Conservation (phyloP, 2,329 filamentous ascomycete genomes). For the Diaporthe sp. region DNA sequence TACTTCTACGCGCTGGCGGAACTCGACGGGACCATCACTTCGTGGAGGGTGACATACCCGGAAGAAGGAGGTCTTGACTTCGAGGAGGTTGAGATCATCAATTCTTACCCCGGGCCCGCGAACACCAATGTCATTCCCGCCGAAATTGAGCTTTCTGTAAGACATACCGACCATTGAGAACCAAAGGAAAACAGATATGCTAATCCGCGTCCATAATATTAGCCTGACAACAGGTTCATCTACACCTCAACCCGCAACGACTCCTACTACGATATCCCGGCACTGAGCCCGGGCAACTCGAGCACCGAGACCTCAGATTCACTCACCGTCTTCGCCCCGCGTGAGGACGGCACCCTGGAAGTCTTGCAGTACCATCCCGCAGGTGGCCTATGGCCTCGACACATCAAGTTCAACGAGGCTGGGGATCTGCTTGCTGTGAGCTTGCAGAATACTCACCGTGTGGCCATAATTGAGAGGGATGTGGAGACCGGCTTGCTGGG, state of each 20-base stretch:
- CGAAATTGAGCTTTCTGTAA: constrained; percentile 3
- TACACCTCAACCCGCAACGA: constrained; percentile 2
- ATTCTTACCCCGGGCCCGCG: background rate
- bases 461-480: background rate
- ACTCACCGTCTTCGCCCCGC: background rate
- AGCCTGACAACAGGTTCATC: constrained; percentile 2
- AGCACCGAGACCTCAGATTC: background rate
- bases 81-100: background rate
- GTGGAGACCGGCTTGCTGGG: background rate
- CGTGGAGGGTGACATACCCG: constrained; percentile 1
- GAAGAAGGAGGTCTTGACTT: background rate
- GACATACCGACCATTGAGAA: background rate
- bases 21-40: background rate
- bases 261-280: background rate
- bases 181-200: background rate
- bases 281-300: background rate
- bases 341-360: background rate
- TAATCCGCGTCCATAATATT: background rate
- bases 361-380: constrained; percentile 1
- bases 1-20: constrained; percentile 10
- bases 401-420: constrained; percentile 1
- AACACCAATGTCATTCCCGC: background rate
- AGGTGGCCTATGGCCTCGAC: background rate
- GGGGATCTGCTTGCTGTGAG: background rate
- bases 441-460: background rate